These are phyloP conservation scores for Rhizopogon vinicolor DNA, from an alignment of 768 basidiomycete genomes.

Conservation along the genomic window DNA sequence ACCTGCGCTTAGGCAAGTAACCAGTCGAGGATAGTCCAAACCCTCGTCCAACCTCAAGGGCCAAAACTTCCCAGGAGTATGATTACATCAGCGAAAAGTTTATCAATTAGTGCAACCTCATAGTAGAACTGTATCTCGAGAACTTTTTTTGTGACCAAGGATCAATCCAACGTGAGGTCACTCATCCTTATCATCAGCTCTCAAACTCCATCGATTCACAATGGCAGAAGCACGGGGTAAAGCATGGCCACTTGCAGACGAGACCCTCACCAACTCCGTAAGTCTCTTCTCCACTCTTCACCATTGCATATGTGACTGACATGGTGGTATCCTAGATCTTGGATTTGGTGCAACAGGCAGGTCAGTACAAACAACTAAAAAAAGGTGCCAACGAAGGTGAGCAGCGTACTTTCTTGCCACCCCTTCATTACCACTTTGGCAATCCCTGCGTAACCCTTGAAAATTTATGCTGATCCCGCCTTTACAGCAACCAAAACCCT, in stretches of 20 bases:
- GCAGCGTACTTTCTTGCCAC: slow-evolving; percentile 10
- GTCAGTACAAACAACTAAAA: slow-evolving; percentile 97
- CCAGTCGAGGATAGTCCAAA: too few relatives aligned
- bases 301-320: background rate
- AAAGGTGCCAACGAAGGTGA: slow-evolving; percentile 98
- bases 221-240: slow-evolving; percentile 73
- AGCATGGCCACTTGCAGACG: slow-evolving; percentile 86
- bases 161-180: slow-evolving; percentile 84
- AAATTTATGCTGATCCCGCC: slow-evolving; percentile 2
- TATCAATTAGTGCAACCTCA: too few relatives aligned
- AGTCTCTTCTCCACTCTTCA: slow-evolving; percentile 18
- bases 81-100: too few relatives aligned
- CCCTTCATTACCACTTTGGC: background rate
- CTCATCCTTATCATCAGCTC: slow-evolving; percentile 5
- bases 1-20: too few relatives aligned
- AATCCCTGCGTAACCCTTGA: background rate
- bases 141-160: slow-evolving; percentile 63
- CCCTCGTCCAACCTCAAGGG: too few relatives aligned
- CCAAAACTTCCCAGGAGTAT: too few relatives aligned
- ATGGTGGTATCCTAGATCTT: slow-evolving; percentile 59
- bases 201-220: slow-evolving; percentile 15
- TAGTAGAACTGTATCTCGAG: background rate
- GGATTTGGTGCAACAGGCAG: slow-evolving; percentile 91
- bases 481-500: slow-evolving; percentile 89
- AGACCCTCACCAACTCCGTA: slow-evolving; percentile 87